These are phyloP conservation scores for Pichia sp. DNA, from an alignment of 1,139 yeast genomes.

Conservation along the genomic window DNA sequence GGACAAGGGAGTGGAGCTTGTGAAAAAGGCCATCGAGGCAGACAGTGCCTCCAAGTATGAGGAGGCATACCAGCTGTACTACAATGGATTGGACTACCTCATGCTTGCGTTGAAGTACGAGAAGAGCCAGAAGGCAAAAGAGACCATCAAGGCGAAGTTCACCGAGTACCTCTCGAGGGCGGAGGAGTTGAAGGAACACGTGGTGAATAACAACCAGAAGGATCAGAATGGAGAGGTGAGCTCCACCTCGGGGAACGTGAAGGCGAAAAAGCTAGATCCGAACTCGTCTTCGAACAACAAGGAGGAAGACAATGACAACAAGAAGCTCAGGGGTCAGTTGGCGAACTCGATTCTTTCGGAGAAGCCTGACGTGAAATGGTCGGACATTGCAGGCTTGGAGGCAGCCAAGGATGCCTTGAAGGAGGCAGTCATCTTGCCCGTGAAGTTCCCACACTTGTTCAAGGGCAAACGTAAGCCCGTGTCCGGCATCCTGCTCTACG, in stretches of 20 bases:
- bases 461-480: constrained; percentile 94
- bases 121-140: constrained; percentile 85
- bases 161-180: constrained; percentile 91
- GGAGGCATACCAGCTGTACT: constrained; percentile 90
- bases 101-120: constrained; percentile 97
- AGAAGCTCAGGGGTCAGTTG: constrained; percentile 84
- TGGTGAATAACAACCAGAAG: constrained; percentile 58
- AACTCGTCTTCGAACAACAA: constrained; percentile 44
- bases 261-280: constrained; percentile 47
- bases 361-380: constrained; percentile 92
- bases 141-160: constrained; percentile 80
- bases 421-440: constrained; percentile 95
- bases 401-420: constrained; percentile 93
- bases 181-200: constrained; percentile 86
- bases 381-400: constrained; percentile 93
- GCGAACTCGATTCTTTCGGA: constrained; percentile 91
- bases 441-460: constrained; percentile 88
- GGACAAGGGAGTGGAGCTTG: constrained; percentile 88
- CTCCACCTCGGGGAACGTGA: constrained; percentile 53
- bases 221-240: constrained; percentile 47
- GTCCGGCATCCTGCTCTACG: constrained; percentile 85
- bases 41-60: constrained; percentile 89
- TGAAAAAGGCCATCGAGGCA: constrained; percentile 91
- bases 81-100: constrained; percentile 88
- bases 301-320: constrained; percentile 79